Base-by-base conservation (phyloP, 1,139 yeast species). In the Tardiomyces depauwii region DNA sequence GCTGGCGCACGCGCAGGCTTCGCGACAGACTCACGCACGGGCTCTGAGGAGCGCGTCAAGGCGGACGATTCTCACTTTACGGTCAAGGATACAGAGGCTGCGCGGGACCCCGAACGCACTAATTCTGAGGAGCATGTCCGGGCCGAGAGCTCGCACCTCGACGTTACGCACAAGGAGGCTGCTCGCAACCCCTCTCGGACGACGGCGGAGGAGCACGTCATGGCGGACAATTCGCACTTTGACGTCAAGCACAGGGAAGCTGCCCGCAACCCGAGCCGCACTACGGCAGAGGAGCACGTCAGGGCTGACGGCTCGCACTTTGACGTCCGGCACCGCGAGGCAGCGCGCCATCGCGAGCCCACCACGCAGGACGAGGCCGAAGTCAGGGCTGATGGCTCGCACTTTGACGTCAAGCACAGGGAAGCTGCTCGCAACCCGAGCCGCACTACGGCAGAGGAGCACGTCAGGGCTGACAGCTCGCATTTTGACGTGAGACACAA, bases 1-100 rank as follows among this genome's bases (percentile, higher is more conserved):
- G 19, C 39, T 47, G 16, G 41, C 40, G 12, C 42, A 43, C 10
- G 33, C 43, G 32, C 49, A 6, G 44, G 42, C n/a, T n/a, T 2
- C 4, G 36, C 39, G 10, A 43, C 45, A 14, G 41, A 38, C 7
- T 27, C 36, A n/a, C 36, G 36, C 16, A 30, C 36, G 3, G 36
- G 10, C 5, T 30, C 36, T 30, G 36, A 30, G 16, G 36, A 30
- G 16, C 36, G 11, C 10, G 36, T 30, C 5, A 4, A 10, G 36
- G 36, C 36, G 3, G 36, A 30, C 5, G 11, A 10, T 11, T 30
- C 36, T 4, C n/a, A 30, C 16, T 10, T 30, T 5, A 10, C 5
- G 5, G 36, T 30, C 36, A 30, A 30, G 36, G 10, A 30, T 10
- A 12, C 3, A 5, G 36, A 30, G 16, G 36, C 36, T 13, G 36